Percentiles rank a stretch among this genome's conserved stretches.
phyloP scores from a whole-genome alignment of 176 grass and related monocot genomes.

The Carex pumila region DNA sequence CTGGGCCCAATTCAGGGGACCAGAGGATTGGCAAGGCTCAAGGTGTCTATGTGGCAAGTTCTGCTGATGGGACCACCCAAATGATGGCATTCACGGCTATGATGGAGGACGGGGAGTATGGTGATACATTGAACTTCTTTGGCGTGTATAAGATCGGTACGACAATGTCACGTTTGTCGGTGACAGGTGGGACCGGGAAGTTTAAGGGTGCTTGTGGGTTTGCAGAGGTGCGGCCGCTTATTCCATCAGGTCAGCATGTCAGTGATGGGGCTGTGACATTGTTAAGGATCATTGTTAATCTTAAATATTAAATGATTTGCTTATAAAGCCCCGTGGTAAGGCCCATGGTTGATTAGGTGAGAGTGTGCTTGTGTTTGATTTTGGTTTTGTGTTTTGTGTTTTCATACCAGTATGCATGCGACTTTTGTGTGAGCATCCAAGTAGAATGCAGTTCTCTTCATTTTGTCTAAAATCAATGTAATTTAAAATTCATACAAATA shows the following conservation, averaged over 20 bases:
- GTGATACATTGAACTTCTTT: conserved; percentile 61
- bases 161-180: conserved; percentile 39
- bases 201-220: conserved; percentile 58
- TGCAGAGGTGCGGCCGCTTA: conserved; percentile 45
- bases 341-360: background rate
- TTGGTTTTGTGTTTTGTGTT: background rate
- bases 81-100: conserved; percentile 66
- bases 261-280: conserved; percentile 46
- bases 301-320: conserved; percentile 14
- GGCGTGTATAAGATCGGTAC: conserved; percentile 49
- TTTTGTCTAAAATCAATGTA: background rate
- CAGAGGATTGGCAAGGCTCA: conserved; percentile 44
- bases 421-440: conserved; percentile 7
- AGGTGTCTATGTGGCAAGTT: conserved; percentile 53
- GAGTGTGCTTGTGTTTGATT: background rate
- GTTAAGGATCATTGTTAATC: conserved; percentile 48
- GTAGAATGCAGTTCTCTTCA: background rate
- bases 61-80: conserved; percentile 45
- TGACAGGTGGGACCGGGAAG: conserved; percentile 57
- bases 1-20: conserved; percentile 36
- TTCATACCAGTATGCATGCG: background rate
- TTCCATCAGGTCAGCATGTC: conserved; percentile 44
- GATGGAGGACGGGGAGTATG: conserved; percentile 65
- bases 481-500: background rate
- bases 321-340: background rate